Base-by-base conservation (phyloP, 2,329 filamentous ascomycete species). In the Berkeleyomyces rouxiae region DNA sequence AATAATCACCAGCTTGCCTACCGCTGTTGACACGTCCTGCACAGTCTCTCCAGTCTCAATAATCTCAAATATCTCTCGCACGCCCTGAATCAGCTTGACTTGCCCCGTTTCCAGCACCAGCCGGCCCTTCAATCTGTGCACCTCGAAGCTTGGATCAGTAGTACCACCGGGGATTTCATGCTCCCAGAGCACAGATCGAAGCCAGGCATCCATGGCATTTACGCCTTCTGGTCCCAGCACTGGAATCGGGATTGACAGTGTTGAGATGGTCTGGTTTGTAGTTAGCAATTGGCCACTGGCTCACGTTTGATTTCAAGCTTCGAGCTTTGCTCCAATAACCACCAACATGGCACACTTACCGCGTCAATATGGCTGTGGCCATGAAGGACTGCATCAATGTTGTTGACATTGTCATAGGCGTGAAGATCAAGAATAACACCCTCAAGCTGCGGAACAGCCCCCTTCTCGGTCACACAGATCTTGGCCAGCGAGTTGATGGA, bases 301-400 rank as follows among this genome's bases (percentile, higher is more conserved):
- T n/a, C 10, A 36, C 23, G 23, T 23, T 23, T 23, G 23, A 23
- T 23, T 23, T 23, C 23, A 23, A 23, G 23, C 23, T 23, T 23
- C 23, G 23, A 23, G 23, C 23, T 23, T 23, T 23, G 23, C 23
- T 23, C 23, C 2, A 23, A 23, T 23, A 23, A 23, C 23, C 23
- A 23, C 23, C 23, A 23, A 23, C 23, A 31, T 51, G 11, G 44
- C 5, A 36, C 5, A 71, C 83, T 70, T 74, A 91, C 88, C 37
- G 90, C 85, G 73, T 99, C 93, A 9, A 97, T 78, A 74, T 96
- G 90, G 68, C 88, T 95, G 70, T 96, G 90, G 0, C 90, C 90
- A 71, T 90, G 90, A 46, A 76, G 78, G 7, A 80, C 79, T 63
- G 87, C 86, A 64, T 90, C 85, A 39, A 95, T 74, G 63, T 81